Evolutionary conservation across 2,329 filamentous ascomycete genomes (phyloP).

Genomic region (Apiospora kogelbergensis): DNA sequence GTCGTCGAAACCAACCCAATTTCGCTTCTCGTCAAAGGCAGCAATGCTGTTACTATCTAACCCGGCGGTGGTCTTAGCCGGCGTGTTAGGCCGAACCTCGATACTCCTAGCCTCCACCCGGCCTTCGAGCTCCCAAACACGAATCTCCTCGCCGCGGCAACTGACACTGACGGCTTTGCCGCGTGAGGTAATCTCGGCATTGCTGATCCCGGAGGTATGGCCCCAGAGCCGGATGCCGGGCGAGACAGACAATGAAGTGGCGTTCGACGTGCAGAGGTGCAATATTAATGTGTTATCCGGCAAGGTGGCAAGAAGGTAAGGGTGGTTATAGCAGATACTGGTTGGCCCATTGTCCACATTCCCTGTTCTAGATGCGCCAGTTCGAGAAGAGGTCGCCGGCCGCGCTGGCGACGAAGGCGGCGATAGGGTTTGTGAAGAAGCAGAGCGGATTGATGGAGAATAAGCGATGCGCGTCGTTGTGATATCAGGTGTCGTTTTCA

Average conservation of each 20-base stretch:
- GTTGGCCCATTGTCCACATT: conserved; percentile 48
- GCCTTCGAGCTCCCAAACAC: conserved; percentile 88
- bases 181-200: conserved; percentile 78
- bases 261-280: conserved; percentile 75
- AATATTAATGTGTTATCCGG: conserved; percentile 86
- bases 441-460: conserved; percentile 31
- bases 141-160: conserved; percentile 72
- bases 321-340: conserved; percentile 71
- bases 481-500: conserved; percentile 31
- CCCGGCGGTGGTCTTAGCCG: conserved; percentile 21
- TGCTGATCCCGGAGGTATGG: conserved; percentile 85
- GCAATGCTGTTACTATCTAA: background rate
- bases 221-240: conserved; percentile 80
- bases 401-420: conserved; percentile 27
- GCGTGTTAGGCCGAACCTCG: conserved; percentile 46
- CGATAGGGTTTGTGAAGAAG: conserved; percentile 17
- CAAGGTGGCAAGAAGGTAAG: conserved; percentile 81
- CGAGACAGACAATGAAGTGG: conserved; percentile 66
- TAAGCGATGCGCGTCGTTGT: conserved; percentile 41
- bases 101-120: conserved; percentile 52
- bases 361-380: conserved; percentile 13
- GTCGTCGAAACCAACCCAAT: conserved; percentile 86
- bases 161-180: conserved; percentile 92
- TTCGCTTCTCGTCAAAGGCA: conserved; percentile 46
- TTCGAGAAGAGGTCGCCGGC: conserved; percentile 8